These are phyloP conservation scores for Oleoguttula mirabilis DNA, from an alignment of 495 filamentous ascomycete species.

Conservation along the genomic window DNA sequence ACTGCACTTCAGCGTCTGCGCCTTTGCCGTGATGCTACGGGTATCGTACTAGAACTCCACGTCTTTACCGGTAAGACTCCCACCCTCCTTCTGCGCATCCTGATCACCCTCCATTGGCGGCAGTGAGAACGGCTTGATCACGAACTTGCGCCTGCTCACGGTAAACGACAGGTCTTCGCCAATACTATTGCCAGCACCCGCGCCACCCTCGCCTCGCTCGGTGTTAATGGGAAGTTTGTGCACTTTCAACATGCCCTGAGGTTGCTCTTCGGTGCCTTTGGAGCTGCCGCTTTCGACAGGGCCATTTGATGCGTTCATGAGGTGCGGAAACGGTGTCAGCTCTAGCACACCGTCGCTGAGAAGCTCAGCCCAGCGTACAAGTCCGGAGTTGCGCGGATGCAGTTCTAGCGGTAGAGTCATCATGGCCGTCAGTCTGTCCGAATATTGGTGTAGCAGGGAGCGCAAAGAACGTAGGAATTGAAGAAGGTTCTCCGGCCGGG, in stretches of 20 bases:
- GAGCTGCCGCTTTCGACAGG: slow-evolving; percentile 36
- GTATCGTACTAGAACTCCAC: slow-evolving; percentile 68
- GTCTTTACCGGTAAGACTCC: slow-evolving; percentile 49
- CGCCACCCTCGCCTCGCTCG: slow-evolving; percentile 73
- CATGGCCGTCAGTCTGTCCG: slow-evolving; percentile 56
- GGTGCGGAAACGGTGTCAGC: slow-evolving; percentile 69
- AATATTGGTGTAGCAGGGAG: slow-evolving; percentile 55
- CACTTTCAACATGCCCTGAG: slow-evolving; percentile 74
- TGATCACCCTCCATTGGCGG: slow-evolving; percentile 77
- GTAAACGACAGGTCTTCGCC: slow-evolving; percentile 85
- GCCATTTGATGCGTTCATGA: slow-evolving; percentile 42
- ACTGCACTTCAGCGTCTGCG: too few species aligned
- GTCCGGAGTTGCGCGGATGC: slow-evolving; percentile 62
- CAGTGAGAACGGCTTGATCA: slow-evolving; percentile 78
- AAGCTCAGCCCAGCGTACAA: slow-evolving; percentile 80
- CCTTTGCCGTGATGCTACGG: too few species aligned
- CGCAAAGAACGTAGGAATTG: slow-evolving; percentile 75
- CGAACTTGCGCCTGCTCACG: slow-evolving; percentile 68
- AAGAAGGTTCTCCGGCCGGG: slow-evolving; percentile 57
- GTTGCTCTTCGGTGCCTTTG: slow-evolving; percentile 53
- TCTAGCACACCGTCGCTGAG: slow-evolving; percentile 80
- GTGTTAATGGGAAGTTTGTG: slow-evolving; percentile 73
- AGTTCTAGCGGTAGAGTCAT: slow-evolving; percentile 70
- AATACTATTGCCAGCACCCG: slow-evolving; percentile 45
- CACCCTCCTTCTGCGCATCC: slow-evolving; percentile 44